Conservation (phyloP, 345 rosid species). For the Lepidium sativum region DNA sequence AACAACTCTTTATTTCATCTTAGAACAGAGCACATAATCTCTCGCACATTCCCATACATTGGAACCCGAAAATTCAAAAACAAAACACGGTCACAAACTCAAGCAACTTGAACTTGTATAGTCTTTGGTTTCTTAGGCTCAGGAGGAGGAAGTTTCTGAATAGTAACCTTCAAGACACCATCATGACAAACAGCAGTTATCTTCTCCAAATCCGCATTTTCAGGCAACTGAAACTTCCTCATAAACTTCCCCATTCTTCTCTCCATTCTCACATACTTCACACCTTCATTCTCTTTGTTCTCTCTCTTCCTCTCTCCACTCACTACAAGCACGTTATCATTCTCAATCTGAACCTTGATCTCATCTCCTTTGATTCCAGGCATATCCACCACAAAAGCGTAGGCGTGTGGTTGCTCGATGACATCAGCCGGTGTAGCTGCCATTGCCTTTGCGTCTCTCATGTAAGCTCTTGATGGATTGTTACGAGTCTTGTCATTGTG, state of each 20-base stretch:
- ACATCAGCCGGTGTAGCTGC: conserved; percentile 82
- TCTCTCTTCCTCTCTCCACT: conserved; percentile 59
- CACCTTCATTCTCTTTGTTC: conserved; percentile 49
- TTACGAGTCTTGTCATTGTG: conserved; percentile 26
- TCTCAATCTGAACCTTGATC: conserved; percentile 69
- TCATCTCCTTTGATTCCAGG: conserved; percentile 64
- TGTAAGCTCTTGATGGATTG: conserved; percentile 46
- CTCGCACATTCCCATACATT: neutral
- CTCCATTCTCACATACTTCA: conserved; percentile 72
- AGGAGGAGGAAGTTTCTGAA: conserved; percentile 73
- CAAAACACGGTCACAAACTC: neutral
- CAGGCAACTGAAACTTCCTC: conserved; percentile 68
- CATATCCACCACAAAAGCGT: conserved; percentile 65
- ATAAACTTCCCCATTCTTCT: conserved; percentile 66
- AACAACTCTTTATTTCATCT: neutral
- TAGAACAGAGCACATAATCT: neutral
- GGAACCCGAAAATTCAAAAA: neutral
- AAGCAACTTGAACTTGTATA: conserved; percentile 62
- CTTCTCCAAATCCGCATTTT: conserved; percentile 53
- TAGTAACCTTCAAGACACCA: conserved; percentile 66
- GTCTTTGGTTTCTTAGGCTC: conserved; percentile 71
- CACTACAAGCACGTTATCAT: conserved; percentile 50
- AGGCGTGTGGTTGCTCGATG: conserved; percentile 43
- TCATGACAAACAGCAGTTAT: conserved; percentile 61
- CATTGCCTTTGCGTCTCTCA: conserved; percentile 73